Evolutionary conservation across 2,329 filamentous ascomycete genomes (phyloP), one percentile per base, ranked within the genome.

Genomic region (Ophiostoma fasciatum): DNA sequence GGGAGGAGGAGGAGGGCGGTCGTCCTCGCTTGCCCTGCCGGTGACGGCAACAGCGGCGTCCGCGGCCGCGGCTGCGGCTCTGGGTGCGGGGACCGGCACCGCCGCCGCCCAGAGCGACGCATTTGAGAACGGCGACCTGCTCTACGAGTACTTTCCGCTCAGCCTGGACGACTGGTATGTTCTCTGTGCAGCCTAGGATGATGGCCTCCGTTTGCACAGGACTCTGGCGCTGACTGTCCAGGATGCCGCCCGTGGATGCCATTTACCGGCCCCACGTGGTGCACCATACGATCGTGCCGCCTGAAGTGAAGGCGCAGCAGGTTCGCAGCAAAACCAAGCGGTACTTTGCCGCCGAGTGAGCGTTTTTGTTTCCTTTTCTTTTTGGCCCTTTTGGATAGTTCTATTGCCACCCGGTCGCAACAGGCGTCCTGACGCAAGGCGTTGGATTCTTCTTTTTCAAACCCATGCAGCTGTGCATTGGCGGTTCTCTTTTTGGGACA

Each of bases 111-210:
- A 58, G 17, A 56, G 71, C 29, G 42, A 43, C 51, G 67, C 81
- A 23, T 59, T 76, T 45, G 84, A 93, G 48, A 79, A 78, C 47
- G 78, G 78, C 1, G 87, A 94, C 56, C 62, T 87, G 45, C 62
- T 94, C 14, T 94, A 94, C 52, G 87, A 96, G 58, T 94, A 96
- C 52, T 94, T 96, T 45, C 87, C 87, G 0, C 64, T 96, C 13
- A 85, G 80, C 33, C 61, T 94, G 40, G 85, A 94, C 53, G 87
- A 94, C 51, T 94, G 81, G 81, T 71, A 54, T 49, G 58, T 51
- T 4, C 28, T 27, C 14, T 25, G 7, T 13, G 27, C n/a, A n/a
- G n/a, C n/a, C n/a, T n/a, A n/a, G n/a, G n/a, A n/a, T n/a, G n/a
- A n/a, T n/a, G n/a, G n/a, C n/a, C n/a, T n/a, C n/a, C n/a, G n/a